These are phyloP conservation scores for Apiotrichum akiyoshidainum DNA, from an alignment of 1,284 basidiomycete species.

Conservation along the genomic window DNA sequence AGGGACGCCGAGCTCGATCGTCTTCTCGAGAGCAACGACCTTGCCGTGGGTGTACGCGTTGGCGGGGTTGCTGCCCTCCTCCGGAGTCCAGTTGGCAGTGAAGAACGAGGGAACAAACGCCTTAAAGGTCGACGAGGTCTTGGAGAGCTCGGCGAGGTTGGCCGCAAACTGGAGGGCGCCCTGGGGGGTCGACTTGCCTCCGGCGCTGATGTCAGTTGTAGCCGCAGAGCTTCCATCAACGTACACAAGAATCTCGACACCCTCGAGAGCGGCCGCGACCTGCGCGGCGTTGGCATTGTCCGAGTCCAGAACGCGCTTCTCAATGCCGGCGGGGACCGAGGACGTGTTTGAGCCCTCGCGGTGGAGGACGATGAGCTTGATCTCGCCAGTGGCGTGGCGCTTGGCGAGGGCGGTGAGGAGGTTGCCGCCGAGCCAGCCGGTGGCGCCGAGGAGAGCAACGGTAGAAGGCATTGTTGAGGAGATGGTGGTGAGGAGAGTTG, in stretches of 20 bases:
- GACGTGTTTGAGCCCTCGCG: slow-evolving; percentile 2
- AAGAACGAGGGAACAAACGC: slow-evolving; percentile 5
- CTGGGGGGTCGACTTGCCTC: not conserved
- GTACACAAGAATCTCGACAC: slow-evolving; percentile 10
- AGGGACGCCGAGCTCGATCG: slow-evolving; percentile 2
- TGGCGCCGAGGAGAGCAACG: slow-evolving; percentile 9
- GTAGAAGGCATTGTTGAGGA: not conserved
- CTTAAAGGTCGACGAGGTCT: not conserved
- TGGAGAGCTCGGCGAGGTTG: not conserved
- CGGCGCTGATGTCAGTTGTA: not conserved
- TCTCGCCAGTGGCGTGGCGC: not conserved
- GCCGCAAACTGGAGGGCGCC: not conserved
- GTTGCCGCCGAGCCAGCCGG: slow-evolving; percentile 9
- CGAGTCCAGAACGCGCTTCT: slow-evolving; percentile 12
- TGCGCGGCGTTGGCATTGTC: not conserved
- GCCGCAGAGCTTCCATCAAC: too few species aligned
- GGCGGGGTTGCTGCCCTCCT: not conserved
- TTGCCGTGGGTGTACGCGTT: slow-evolving; percentile 1
- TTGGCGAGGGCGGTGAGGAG: slow-evolving; percentile 2
- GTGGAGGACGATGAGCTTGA: slow-evolving; percentile 6
- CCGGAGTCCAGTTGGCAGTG: slow-evolving; percentile 7
- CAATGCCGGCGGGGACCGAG: not conserved
- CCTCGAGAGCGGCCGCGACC: not conserved
- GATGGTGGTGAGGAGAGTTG: not conserved
- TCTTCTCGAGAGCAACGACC: not conserved